phyloP scores from a whole-genome alignment of 257 asterid species.

The Echites panduratus region DNA sequence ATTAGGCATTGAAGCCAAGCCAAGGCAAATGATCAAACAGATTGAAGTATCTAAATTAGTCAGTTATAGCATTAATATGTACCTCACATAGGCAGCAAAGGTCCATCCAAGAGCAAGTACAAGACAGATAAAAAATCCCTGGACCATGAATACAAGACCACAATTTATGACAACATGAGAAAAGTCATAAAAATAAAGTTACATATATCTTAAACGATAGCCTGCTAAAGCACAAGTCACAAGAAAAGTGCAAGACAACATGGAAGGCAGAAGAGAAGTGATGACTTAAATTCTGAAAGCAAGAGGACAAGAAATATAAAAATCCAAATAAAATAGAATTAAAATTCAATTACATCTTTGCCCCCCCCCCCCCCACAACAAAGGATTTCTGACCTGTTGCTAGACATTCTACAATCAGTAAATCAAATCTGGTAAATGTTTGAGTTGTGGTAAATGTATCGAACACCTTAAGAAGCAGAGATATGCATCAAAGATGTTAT shows the following conservation, averaged over 20 bases:
- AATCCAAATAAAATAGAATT: neutral
- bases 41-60: constrained; percentile 1
- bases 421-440: neutral
- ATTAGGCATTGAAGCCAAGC: neutral
- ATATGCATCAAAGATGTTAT: neutral
- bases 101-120: constrained; percentile 94
- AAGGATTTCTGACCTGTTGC: neutral
- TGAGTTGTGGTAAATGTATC: neutral
- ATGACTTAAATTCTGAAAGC: neutral
- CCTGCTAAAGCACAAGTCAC: neutral
- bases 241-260: neutral
- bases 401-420: neutral
- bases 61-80: constrained; percentile 10
- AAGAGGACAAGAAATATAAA: neutral
- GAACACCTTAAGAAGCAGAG: neutral
- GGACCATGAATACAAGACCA: constrained; percentile 24
- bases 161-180: constrained; percentile 5
- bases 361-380: too few relatives aligned
- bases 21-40: neutral
- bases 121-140: constrained; percentile 83
- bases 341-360: neutral
- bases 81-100: constrained; percentile 92
- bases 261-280: neutral
- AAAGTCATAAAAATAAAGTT: neutral
- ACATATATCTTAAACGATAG: neutral